Evolutionary conservation across 352 stramenopile species (phyloP).

Genomic region (Phytophthora aleatoria): DNA sequence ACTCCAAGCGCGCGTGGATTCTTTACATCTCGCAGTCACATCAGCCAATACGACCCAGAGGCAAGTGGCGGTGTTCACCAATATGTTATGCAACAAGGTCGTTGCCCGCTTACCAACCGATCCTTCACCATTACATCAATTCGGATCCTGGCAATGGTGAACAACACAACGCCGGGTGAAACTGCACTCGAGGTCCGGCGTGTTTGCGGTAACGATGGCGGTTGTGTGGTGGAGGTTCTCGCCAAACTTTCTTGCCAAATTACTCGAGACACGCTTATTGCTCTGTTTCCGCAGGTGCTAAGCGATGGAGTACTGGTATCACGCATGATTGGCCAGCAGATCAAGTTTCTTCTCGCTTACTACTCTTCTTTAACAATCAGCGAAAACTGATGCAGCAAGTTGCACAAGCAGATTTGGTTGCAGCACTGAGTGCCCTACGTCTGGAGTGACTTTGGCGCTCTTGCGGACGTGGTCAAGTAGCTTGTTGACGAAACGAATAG

Average conservation of each 20-base stretch:
- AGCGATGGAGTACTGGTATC: conserved; percentile 11
- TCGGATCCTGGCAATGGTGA: conserved; percentile 17
- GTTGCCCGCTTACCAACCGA: conserved; percentile 26
- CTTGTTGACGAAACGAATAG: no score
- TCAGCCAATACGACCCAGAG: conserved; percentile 10
- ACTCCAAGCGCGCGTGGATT: conserved; percentile 16
- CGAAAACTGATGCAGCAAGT: conserved; percentile 20
- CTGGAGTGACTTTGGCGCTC: conserved; percentile 5
- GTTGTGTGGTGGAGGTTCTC: conserved; percentile 27
- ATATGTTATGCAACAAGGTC: conserved; percentile 40
- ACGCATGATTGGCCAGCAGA: conserved; percentile 2
- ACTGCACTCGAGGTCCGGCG: conserved; percentile 10
- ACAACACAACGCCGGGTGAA: conserved; percentile 4
- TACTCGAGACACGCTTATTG: conserved; percentile 8
- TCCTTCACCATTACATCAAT: conserved; percentile 25
- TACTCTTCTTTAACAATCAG: conserved; percentile 23
- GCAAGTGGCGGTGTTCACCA: conserved; percentile 21
- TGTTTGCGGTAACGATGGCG: conserved; percentile 6
- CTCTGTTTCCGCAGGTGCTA: conserved; percentile 17
- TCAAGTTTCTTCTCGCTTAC: conserved; percentile 22
- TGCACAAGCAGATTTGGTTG: conserved; percentile 20
- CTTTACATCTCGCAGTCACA: conserved; percentile 17
- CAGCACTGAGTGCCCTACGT: conserved; percentile 5
- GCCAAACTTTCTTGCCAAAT: conserved; percentile 3
- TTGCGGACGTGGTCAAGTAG: neutral